Evolutionary conservation across 371 early-diverging fungal genomes (phyloP).

Genomic region (Saksenaea vasiformis): DNA sequence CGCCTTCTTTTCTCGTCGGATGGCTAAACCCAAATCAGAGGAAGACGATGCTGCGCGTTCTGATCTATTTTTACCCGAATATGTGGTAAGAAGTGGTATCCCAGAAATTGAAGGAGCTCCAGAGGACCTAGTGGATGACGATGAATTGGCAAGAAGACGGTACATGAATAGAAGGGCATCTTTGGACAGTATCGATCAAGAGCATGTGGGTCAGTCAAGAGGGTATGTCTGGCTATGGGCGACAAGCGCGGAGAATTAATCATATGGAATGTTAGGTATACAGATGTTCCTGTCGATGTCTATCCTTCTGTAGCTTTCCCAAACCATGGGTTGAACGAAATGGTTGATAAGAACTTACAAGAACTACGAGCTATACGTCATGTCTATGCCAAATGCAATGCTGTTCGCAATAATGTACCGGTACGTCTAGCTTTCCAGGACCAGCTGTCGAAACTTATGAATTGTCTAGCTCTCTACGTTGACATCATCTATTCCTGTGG

Average conservation of each 20-base stretch:
- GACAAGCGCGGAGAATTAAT: conserved; percentile 19
- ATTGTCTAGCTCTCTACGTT: conserved; percentile 29
- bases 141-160: conserved; percentile 1
- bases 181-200: not conserved
- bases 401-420: conserved; percentile 64
- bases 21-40: conserved; percentile 45
- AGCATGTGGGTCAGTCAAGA: not conserved
- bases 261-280: conserved; percentile 19
- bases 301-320: conserved; percentile 67
- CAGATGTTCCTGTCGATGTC: conserved; percentile 52
- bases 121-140: not conserved
- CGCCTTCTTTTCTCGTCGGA: conserved; percentile 56
- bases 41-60: conserved; percentile 39
- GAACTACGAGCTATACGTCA: conserved; percentile 67
- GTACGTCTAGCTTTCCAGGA: conserved; percentile 30
- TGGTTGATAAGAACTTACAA: conserved; percentile 66
- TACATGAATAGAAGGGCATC: conserved; percentile 2
- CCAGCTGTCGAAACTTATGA: not conserved
- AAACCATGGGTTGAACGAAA: conserved; percentile 55
- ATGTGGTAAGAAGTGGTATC: conserved; percentile 48
- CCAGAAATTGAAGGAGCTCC: conserved; percentile 40
- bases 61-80: conserved; percentile 60
- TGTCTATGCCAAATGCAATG: conserved; percentile 75
- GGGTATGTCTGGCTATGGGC: conserved; percentile 1
- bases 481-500: conserved; percentile 24